These are phyloP conservation scores for Streptanthus diversifolius DNA, from an alignment of 345 rosid genomes.

Conservation along the genomic window DNA sequence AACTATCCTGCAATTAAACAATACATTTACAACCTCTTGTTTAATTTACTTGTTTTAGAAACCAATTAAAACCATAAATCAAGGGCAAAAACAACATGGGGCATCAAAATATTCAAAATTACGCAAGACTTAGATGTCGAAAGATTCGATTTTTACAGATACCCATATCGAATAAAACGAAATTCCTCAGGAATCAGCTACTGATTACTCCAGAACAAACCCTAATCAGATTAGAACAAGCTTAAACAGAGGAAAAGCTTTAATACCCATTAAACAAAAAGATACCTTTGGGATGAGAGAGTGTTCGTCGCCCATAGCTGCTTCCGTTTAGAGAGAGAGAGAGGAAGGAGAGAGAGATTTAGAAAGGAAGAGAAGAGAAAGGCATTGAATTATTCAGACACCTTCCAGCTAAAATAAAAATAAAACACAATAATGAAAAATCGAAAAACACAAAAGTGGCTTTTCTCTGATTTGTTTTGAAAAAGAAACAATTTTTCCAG, in stretches of 20 bases:
- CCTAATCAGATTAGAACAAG: slow-evolving; percentile 38
- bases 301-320: slow-evolving; percentile 72
- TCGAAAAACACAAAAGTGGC: slow-evolving; percentile 25
- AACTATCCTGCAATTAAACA: slow-evolving; percentile 57
- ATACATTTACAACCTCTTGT: neutral
- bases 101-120: neutral
- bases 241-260: slow-evolving; percentile 3
- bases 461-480: slow-evolving; percentile 20
- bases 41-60: slow-evolving; percentile 13
- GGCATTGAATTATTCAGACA: slow-evolving; percentile 50
- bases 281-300: slow-evolving; percentile 70
- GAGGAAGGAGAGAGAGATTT: slow-evolving; percentile 38
- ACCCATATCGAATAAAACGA: slow-evolving; percentile 1
- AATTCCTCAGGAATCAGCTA: neutral
- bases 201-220: slow-evolving; percentile 10
- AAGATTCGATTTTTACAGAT: slow-evolving; percentile 17
- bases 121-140: slow-evolving; percentile 5
- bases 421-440: slow-evolving; percentile 25
- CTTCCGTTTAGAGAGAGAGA: slow-evolving; percentile 13
- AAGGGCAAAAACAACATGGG: slow-evolving; percentile 4
- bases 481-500: neutral
- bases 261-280: neutral
- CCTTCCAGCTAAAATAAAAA: slow-evolving; percentile 10
- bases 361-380: slow-evolving; percentile 36
- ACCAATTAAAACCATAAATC: neutral